Conservation (phyloP, 371 early-diverging fungal genomes). For the Haplosporangium sp. region DNA sequence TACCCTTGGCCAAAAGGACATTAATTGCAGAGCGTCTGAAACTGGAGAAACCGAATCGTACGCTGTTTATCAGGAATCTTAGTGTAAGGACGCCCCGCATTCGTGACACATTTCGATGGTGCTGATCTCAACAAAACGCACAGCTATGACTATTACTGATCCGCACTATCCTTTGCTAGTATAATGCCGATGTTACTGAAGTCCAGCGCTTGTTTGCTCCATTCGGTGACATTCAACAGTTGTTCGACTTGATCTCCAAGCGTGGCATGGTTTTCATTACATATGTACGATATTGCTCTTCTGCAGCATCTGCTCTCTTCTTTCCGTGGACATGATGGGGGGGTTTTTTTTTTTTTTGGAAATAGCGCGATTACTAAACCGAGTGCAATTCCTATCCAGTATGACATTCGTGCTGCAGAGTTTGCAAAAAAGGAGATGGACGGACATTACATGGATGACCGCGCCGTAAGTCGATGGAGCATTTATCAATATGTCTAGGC, state of each 20-base stretch:
- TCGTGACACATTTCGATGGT: too few species aligned
- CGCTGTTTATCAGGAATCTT: conserved; percentile 52
- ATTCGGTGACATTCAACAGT: conserved; percentile 42
- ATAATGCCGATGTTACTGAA: conserved; percentile 7
- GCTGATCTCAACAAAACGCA: background rate
- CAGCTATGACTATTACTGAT: background rate
- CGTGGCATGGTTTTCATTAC: conserved; percentile 55
- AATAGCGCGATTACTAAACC: background rate
- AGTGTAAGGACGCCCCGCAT: conserved; percentile 20
- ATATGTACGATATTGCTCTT: conserved; percentile 26
- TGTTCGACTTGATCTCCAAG: conserved; percentile 24
- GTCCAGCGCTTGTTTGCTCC: conserved; percentile 18
- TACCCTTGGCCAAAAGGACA: conserved; percentile 12
- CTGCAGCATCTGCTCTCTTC: background rate
- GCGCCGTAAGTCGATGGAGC: conserved; percentile 24
- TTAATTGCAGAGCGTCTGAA: conserved; percentile 41
- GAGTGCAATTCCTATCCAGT: conserved; percentile 15
- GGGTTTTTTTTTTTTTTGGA: background rate
- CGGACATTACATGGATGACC: conserved; percentile 13
- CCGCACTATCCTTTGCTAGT: conserved; percentile 15
- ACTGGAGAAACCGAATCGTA: conserved; percentile 49
- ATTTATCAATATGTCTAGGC: background rate
- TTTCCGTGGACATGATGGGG: background rate
- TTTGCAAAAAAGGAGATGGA: conserved; percentile 37
- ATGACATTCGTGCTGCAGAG: conserved; percentile 49